Conservation (phyloP, 2,329 filamentous ascomycete species). For the Fusarium heterosporum region DNA sequence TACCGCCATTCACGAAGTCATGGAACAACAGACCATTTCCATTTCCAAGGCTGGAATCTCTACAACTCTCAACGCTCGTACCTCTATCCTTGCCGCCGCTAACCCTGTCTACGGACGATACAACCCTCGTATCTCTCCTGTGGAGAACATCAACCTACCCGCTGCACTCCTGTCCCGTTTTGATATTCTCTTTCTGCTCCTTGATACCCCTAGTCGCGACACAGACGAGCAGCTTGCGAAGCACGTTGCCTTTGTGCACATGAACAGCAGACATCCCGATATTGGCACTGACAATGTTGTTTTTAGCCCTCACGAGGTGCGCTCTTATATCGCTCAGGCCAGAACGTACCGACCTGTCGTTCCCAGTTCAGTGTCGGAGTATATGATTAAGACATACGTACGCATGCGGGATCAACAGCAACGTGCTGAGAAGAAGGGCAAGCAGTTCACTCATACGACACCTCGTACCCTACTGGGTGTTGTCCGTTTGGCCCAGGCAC, state of each 20-base stretch:
- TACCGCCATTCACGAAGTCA: constrained; percentile 87
- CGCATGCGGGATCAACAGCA: constrained; percentile 93
- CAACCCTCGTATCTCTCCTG: constrained; percentile 95
- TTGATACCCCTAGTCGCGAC: constrained; percentile 92
- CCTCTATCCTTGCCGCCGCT: constrained; percentile 93
- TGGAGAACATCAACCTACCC: constrained; percentile 99
- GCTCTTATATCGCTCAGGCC: constrained; percentile 94
- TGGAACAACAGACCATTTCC: constrained; percentile 89
- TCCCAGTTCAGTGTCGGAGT: constrained; percentile 87
- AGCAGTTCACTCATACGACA: constrained; percentile 93
- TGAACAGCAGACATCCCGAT: constrained; percentile 94
- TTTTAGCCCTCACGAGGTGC: constrained; percentile 92
- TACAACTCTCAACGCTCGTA: constrained; percentile 90
- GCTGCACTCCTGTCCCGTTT: constrained; percentile 96
- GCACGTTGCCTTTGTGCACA: constrained; percentile 97
- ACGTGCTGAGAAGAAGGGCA: constrained; percentile 88
- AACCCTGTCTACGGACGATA: constrained; percentile 98
- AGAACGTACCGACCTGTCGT: constrained; percentile 89
- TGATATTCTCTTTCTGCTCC: constrained; percentile 94
- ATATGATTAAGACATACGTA: constrained; percentile 97
- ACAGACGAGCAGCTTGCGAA: constrained; percentile 92
- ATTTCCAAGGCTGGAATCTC: constrained; percentile 81
- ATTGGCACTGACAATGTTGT: constrained; percentile 71
- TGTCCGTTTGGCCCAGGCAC: constrained; percentile 90
- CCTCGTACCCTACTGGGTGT: constrained; percentile 93